Conservation (phyloP, 441 rosid species). For the Syzygium syzygioides region DNA sequence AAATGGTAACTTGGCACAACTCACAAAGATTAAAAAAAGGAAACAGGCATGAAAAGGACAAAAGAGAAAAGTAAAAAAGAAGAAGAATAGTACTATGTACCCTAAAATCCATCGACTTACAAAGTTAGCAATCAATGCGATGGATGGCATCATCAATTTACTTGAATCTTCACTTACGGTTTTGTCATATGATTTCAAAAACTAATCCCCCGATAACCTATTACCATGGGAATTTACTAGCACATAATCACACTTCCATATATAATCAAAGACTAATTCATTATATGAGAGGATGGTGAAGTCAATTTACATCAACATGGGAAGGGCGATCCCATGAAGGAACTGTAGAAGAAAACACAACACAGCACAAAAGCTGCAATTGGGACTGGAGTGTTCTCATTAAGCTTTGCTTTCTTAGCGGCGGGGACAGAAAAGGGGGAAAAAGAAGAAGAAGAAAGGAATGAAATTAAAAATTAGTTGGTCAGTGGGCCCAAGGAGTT, state of each 20-base stretch:
- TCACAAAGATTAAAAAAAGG: neutral
- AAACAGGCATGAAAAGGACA: neutral
- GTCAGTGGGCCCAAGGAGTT: neutral
- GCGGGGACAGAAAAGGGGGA: neutral
- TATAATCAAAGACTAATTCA: neutral
- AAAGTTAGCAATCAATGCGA: neutral
- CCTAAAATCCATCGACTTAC: neutral
- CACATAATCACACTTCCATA: neutral
- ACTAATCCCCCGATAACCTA: neutral
- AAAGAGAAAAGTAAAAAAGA: neutral
- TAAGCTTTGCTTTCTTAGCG: neutral
- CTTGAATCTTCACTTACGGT: neutral
- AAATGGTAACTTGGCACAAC: neutral
- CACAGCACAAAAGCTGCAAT: neutral
- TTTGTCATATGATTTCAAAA: neutral
- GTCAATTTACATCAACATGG: neutral
- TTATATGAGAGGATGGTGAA: neutral
- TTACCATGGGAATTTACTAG: neutral
- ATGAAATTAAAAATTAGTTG: neutral
- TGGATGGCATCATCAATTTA: accelerated
- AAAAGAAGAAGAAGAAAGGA: neutral
- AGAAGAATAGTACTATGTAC: neutral
- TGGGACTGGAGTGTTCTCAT: constrained; percentile 1
- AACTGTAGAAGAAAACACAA: neutral
- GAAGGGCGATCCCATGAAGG: neutral